Evolutionary conservation across 768 basidiomycete genomes (phyloP), one percentile per base, ranked within the genome.

Genomic region (Trametes villosa): DNA sequence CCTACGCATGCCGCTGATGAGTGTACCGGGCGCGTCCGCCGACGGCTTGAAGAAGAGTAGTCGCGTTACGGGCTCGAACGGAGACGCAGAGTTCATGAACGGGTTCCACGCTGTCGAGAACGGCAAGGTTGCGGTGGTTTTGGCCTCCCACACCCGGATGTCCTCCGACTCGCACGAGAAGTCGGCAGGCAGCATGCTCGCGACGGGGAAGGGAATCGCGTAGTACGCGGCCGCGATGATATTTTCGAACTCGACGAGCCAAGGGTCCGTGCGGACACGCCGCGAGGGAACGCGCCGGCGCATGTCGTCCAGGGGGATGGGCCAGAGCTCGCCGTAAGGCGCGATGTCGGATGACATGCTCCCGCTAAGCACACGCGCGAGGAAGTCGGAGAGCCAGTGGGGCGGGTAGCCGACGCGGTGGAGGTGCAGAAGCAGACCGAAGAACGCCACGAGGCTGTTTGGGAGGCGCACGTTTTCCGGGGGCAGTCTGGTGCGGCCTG

Each of bases 351-450:
- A 71, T 30, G 62, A 45, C 41, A 75, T 59, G 27, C 41, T 65
- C 36, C 72, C 68, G 34, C 66, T 62, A 9, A 76, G 60, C 15
- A 75, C 51, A 15, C 60, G 64, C 51, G 70, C 64, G n/a, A 67
- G 20, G 63, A 70, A 74, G 12, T 76, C 75, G 46, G 69, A 65
- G 34, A 78, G 71, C 77, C 76, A 77, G 59, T 76, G 77, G 11
- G 59, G 65, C 2, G 77, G 77, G 61, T 74, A 77, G 5, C 75
- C 75, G 38, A 75, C 71, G 40, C 66, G 60, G 50, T 70, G 67
- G 22, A 77, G 70, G 56, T 74, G 68, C 24, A 74, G 60, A 34
- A 77, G 65, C 2, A 77, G 67, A 9, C 66, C 54, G 44, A 76
- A 54, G 65, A 77, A 77, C 6, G 69, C 71, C 17, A 70, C 69